Percentiles rank a stretch among this genome's conserved stretches.
Evolutionary conservation across 2,329 filamentous ascomycete genomes (phyloP).

Genomic region (Monilinia laxa): DNA sequence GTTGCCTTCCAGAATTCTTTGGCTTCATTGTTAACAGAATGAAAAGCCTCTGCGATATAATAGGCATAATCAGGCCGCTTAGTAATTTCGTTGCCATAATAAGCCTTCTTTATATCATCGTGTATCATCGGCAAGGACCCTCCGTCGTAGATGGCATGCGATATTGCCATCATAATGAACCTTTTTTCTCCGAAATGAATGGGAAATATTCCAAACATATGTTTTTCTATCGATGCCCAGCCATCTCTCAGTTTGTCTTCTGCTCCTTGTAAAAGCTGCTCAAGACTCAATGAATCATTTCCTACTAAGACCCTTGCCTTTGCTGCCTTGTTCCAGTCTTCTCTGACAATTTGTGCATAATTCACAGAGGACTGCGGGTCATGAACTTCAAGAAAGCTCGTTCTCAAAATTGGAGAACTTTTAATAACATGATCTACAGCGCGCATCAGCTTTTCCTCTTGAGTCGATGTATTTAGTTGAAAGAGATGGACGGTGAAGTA

Average conservation of each 20-base stretch:
- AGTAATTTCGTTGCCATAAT: conserved; percentile 46
- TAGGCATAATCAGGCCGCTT: conserved; percentile 50
- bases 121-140: conserved; percentile 78
- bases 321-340: neutral
- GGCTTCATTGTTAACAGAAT: conserved; percentile 46
- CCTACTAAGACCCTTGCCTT: too few species aligned
- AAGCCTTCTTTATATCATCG: conserved; percentile 65
- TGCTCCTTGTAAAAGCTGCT: conserved; percentile 44
- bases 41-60: conserved; percentile 51
- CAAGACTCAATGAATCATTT: conserved; percentile 22
- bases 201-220: conserved; percentile 47
- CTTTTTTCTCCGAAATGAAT: conserved; percentile 43
- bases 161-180: conserved; percentile 66
- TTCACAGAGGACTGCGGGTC: conserved; percentile 55
- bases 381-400: conserved; percentile 66
- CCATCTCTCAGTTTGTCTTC: conserved; percentile 42
- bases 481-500: conserved; percentile 88
- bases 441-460: conserved; percentile 54
- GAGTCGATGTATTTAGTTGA: conserved; percentile 53
- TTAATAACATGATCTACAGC: conserved; percentile 64
- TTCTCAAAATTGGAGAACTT: conserved; percentile 70
- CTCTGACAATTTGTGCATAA: conserved; percentile 56
- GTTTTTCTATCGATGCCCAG: conserved; percentile 41
- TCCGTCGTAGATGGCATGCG: conserved; percentile 88
- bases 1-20: conserved; percentile 70